Percentiles rank a stretch among this genome's conserved stretches.
These are phyloP conservation scores for Bertia moriformis DNA, from an alignment of 2,329 filamentous ascomycete genomes.

Conservation along the genomic window DNA sequence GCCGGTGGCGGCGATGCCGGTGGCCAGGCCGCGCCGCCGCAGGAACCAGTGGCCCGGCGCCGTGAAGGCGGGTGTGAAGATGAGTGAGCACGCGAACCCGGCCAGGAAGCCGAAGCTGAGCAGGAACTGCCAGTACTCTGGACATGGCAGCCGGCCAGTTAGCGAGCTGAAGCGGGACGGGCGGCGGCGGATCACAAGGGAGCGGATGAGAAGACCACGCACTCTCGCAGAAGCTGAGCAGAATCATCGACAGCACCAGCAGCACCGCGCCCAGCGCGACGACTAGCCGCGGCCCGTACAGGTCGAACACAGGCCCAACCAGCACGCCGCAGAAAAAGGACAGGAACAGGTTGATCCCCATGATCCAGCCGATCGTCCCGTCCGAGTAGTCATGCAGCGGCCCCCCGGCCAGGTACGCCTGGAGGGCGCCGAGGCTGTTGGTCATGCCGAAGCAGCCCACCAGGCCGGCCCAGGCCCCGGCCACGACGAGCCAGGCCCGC, in stretches of 20 bases:
- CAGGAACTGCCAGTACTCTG: conserved; percentile 23
- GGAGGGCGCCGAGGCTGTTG: conserved; percentile 15
- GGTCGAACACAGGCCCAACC: conserved; percentile 15
- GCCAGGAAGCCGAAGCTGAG: conserved; percentile 20
- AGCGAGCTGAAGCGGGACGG: too few relatives aligned
- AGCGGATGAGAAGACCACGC: too few relatives aligned
- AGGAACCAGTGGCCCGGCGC: conserved; percentile 22
- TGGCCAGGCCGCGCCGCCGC: conserved; percentile 15
- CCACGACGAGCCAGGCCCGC: conserved; percentile 21
- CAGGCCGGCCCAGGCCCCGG: conserved; percentile 16
- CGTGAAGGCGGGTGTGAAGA: conserved; percentile 18
- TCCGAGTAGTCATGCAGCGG: conserved; percentile 2
- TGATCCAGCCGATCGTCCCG: conserved; percentile 11
- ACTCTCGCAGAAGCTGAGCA: conserved; percentile 7
- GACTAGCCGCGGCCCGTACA: conserved; percentile 9
- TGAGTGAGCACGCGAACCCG: conserved; percentile 18
- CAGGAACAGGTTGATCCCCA: conserved; percentile 13
- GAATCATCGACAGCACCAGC: conserved; percentile 5
- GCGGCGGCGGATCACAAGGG: too few relatives aligned
- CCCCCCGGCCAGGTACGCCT: conserved; percentile 3
- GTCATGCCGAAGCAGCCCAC: conserved; percentile 18
- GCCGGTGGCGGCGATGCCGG: conserved; percentile 21
- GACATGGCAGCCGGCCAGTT: too few relatives aligned
- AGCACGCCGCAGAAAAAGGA: conserved; percentile 12
- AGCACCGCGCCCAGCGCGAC: conserved; percentile 10